Evolutionary conservation across 2,329 filamentous ascomycete genomes (phyloP), one percentile per base, ranked within the genome.

Genomic region (Beauveria scarabaeidicola): DNA sequence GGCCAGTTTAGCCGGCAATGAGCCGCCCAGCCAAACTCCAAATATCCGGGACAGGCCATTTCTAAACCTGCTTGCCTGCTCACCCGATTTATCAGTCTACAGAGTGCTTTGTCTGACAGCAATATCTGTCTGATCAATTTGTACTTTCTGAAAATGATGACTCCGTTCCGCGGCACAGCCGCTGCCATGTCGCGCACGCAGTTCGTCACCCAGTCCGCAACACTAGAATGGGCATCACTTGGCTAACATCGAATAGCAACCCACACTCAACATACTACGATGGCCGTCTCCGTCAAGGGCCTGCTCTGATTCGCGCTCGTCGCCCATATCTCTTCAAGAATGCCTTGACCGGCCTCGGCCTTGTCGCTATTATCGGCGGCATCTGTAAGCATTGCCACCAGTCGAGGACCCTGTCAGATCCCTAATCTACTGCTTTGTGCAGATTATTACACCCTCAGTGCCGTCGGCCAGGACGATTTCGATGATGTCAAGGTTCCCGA

Each of bases 401-500:
- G 7, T 11, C 32, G n/a, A 32, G 38, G 29, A 13, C 27, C 17
- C 8, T 21, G 29, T 50, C 40, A 36, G n/a, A 48, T 21, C 58
- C 52, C 66, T 68, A 60, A 69, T 6, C 59, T 40, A 27, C 19
- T 48, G 17, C 15, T n/a, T 15, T 15, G 17, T 5, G 50, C 60
- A 84, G 82, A 84, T 67, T 75, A 75, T 65, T 85, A 84, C 69
- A 85, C 82, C 4, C 88, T 99, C 70, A 83, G 80, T 65, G 91
- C 90, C 58, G 89, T 99, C 69, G 91, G 93, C 47, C 94, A 97
- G 75, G 94, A 97, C 74, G 90, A 97, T 66, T 99, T 99, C 77
- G 90, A 92, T 61, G 94, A 99, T 71, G 92, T 97, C 67, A 87
- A 91, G 71, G 87, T 97, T 41, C 94, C 94, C 29, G 89, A 90